Evolutionary conservation across 345 rosid species (phyloP), one percentile per base, ranked within the genome.

Genomic region (Brassica juncea): DNA sequence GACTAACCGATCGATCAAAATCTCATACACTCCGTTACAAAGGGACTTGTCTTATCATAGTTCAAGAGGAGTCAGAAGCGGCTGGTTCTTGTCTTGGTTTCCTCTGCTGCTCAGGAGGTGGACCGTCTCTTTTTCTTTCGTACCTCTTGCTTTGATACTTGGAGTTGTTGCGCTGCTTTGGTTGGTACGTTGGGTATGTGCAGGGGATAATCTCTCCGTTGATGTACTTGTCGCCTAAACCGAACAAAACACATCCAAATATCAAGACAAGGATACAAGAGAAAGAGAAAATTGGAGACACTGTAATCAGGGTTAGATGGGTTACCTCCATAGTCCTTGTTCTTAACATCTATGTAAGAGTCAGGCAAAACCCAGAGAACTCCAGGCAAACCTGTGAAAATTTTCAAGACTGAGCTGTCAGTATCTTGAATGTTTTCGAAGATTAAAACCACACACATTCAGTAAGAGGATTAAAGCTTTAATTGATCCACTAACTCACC

Each of bases 301-400:
- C 6, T 74, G 39, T 8, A 16, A 52, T 58, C 8, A 74, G 60
- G 73, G 21, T 54, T 47, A 5, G 66, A 47, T 58, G 65, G 58
- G 71, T 74, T 54, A 94, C 99, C 99, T 91, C 99, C 99, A 76
- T 94, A 94, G 83, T 94, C 99, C 78, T 94, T 94, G 87, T 94
- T 94, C 80, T 94, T 94, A 57, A 92, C 95, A 78, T 94, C 97
- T 49, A 94, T 94, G 82, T 91, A 94, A 6, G 97, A 94, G 82
- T 94, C 99, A 0, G 99, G 99, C 27, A 94, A 84, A 35, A 92
- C 99, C 99, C 99, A 94, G 3, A 92, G 94, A 68, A 94, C 99
- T 19, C 99, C 99, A 71, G 99, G 99, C 84, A 94, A 83, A 75
- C 99, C 99, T 94, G 77, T 81, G 84, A 54, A 66, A 28, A n/a